Conservation (phyloP, 1,284 basidiomycete genomes). For the Tetrapyrgos nigripes region DNA sequence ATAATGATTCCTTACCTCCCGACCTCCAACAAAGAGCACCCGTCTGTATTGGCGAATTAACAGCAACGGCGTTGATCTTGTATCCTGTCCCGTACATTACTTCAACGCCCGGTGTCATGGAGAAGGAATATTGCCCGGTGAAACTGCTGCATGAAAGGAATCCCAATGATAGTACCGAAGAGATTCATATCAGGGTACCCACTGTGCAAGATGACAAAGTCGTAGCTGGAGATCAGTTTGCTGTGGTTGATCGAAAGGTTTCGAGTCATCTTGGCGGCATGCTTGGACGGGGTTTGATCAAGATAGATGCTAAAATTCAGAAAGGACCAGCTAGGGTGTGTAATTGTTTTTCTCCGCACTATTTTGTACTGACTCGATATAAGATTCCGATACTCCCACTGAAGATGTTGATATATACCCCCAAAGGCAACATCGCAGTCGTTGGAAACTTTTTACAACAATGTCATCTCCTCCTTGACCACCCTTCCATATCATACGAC, state of each 20-base stretch:
- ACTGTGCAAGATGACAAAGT: constrained; percentile 43
- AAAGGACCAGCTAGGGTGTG: constrained; percentile 68
- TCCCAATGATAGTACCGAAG: constrained; percentile 65
- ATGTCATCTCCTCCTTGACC: constrained; percentile 77
- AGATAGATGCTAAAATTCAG: constrained; percentile 82
- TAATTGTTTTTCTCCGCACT: constrained; percentile 18
- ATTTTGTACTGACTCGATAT: constrained; percentile 16
- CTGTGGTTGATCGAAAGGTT: constrained; percentile 85
- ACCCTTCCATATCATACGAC: constrained; percentile 72
- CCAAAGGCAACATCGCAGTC: constrained; percentile 87
- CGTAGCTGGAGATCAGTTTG: constrained; percentile 72
- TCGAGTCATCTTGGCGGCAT: constrained; percentile 82
- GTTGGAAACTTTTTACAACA: constrained; percentile 80
- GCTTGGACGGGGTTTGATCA: constrained; percentile 82
- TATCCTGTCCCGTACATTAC: constrained; percentile 83
- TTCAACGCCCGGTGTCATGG: constrained; percentile 45
- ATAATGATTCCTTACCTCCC: constrained; percentile 40
- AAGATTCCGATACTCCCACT: constrained; percentile 84
- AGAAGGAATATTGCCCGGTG: constrained; percentile 79
- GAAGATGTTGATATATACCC: constrained; percentile 90
- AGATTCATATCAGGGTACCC: constrained; percentile 83
- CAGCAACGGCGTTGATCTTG: constrained; percentile 82
- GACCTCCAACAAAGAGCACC: constrained; percentile 77
- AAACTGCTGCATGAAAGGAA: constrained; percentile 77
- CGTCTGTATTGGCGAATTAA: constrained; percentile 88